These are phyloP conservation scores for Marasmius tenuissimus DNA, from an alignment of 1,284 basidiomycete genomes.

Conservation along the genomic window DNA sequence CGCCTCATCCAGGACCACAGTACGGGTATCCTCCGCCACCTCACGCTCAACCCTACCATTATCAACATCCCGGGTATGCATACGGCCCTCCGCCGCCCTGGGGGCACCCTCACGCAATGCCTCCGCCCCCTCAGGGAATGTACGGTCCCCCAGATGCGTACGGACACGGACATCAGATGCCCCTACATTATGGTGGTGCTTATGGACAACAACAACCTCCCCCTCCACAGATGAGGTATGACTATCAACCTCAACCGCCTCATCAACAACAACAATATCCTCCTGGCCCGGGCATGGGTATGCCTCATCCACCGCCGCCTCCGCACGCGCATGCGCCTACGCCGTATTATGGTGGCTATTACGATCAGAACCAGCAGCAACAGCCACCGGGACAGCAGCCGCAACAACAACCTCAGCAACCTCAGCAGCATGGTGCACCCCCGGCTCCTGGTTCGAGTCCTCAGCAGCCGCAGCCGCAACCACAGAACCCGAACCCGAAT, in stretches of 20 bases:
- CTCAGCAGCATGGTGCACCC: too few species aligned
- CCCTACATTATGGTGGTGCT: neutral
- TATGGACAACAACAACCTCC: neutral
- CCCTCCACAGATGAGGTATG: neutral
- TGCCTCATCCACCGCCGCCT: slow-evolving; percentile 9
- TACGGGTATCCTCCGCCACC: too few species aligned
- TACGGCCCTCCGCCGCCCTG: neutral
- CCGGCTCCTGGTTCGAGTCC: too few species aligned
- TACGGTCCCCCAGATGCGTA: neutral
- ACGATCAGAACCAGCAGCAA: slow-evolving; percentile 11
- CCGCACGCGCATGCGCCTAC: slow-evolving; percentile 16
- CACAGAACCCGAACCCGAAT: neutral
- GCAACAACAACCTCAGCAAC: slow-evolving; percentile 31
- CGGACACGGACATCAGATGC: neutral
- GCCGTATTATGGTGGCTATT: slow-evolving; percentile 8
- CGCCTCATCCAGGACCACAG: slow-evolving; percentile 10
- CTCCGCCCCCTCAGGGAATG: too few species aligned
- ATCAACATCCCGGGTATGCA: slow-evolving; percentile 8
- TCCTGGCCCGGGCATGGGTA: too few species aligned
- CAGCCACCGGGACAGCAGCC: slow-evolving; percentile 14
- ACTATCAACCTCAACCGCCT: too few species aligned
- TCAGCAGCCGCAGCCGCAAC: slow-evolving; percentile 11
- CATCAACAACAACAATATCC: too few species aligned
- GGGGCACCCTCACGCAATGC: too few species aligned
- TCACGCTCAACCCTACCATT: too few species aligned